These are phyloP conservation scores for Calamus simplicifolius DNA, from an alignment of 176 grass and related monocot genomes.

Conservation along the genomic window DNA sequence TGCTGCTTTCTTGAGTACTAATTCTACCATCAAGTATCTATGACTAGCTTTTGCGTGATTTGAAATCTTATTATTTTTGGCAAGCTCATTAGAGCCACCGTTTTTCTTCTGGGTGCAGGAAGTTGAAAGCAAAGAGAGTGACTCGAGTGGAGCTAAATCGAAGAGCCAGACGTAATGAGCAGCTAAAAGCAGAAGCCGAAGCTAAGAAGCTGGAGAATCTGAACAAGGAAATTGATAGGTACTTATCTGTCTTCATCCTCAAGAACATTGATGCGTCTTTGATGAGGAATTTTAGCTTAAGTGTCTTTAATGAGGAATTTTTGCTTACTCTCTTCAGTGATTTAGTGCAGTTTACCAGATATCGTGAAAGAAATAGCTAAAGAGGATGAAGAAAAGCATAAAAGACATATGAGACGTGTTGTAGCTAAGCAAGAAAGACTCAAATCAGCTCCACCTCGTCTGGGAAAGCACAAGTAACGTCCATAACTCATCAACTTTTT, in stretches of 20 bases:
- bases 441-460: slow-evolving; percentile 71
- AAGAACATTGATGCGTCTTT: neutral
- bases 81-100: neutral
- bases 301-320: neutral
- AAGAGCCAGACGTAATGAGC: slow-evolving; percentile 79
- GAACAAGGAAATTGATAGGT: slow-evolving; percentile 93
- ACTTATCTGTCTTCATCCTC: neutral
- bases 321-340: slow-evolving; percentile 3
- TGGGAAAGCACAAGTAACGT: slow-evolving; percentile 84
- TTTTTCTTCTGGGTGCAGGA: slow-evolving; percentile 28
- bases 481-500: neutral
- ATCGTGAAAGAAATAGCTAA: slow-evolving; percentile 84
- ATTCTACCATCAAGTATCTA: too few relatives aligned
- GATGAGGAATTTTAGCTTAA: neutral
- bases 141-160: slow-evolving; percentile 77
- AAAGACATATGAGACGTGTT: slow-evolving; percentile 39
- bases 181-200: slow-evolving; percentile 50
- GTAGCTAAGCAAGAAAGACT: slow-evolving; percentile 63
- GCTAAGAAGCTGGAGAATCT: slow-evolving; percentile 52
- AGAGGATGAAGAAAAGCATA: slow-evolving; percentile 85
- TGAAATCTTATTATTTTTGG: neutral
- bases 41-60: too few relatives aligned
- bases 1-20: too few relatives aligned
- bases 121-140: slow-evolving; percentile 65
- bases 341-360: slow-evolving; percentile 59